Evolutionary conservation across 2,329 filamentous ascomycete species (phyloP), one percentile per base, ranked within the genome.

Genomic region (Sporothrix pseudoabietina): DNA sequence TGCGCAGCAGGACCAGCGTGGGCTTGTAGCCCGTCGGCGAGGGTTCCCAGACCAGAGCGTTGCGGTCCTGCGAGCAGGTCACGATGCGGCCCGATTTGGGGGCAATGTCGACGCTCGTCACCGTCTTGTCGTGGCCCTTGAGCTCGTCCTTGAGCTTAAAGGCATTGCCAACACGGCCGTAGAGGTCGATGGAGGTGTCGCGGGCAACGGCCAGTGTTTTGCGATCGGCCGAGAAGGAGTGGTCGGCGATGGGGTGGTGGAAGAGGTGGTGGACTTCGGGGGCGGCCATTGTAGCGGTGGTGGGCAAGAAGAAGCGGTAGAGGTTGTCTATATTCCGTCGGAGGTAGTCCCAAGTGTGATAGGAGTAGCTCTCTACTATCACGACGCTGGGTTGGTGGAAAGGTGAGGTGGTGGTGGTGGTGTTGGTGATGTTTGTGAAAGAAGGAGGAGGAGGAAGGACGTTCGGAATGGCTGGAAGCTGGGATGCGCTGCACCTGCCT

Each of bases 311-410:
- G 8, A 32, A 9, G 7, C 26, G 26, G 26, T n/a, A n/a, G 12
- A 3, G 35, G 35, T 14, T 5, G 26, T 9, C 3, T 39, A 12
- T 26, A 35, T 41, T 63, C 57, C 6, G 59, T 44, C 10, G n/a
- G 39, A 2, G n/a, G 14, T 30, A 4, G 22, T 47, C 61, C 61
- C 61, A 6, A 19, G 61, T 71, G 84, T 86, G 91, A 92, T 94
- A 96, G 93, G 94, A 97, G 93, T 82, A 93, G 89, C 94, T 97
- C 96, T 98, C 96, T 91, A 98, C 96, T 98, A 96, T 88, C 92
- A 89, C 85, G 55, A 14, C 26, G 72, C 61, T 70, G 71, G 41
- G 47, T 32, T 39, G 35, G 66, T 59, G 55, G n/a, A 52, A 22
- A 26, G 10, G 26, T 26, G 26, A 26, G 26, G 26, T 26, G n/a